A percentile compares a stretch with the other conserved stretches of the same genome.
Conservation (phyloP, 2,329 filamentous ascomycete genomes). For the Capronia coronata region DNA sequence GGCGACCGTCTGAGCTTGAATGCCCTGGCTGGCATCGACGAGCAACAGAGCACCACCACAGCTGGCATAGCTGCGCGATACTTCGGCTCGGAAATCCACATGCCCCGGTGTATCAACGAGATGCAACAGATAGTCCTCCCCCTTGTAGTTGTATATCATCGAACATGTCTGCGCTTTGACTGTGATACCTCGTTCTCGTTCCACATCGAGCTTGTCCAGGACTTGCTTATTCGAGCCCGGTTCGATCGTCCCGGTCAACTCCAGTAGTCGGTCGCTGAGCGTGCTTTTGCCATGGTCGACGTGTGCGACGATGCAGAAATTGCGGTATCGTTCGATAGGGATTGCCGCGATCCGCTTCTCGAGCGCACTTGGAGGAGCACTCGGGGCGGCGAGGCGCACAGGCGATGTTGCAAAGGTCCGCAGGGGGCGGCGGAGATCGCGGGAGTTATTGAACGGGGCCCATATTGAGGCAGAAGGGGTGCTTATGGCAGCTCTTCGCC, state of each 20-base stretch:
- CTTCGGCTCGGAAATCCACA: constrained; percentile 95
- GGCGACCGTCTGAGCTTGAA: constrained; percentile 95
- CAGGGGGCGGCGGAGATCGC: constrained; percentile 10
- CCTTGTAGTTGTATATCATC: constrained; percentile 87
- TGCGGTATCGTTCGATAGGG: constrained; percentile 57
- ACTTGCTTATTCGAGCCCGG: constrained; percentile 88
- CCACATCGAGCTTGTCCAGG: constrained; percentile 92
- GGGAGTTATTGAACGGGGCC: constrained; percentile 4
- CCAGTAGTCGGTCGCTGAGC: constrained; percentile 82
- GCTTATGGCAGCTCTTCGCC: constrained; percentile 26
- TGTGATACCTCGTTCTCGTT: constrained; percentile 91
- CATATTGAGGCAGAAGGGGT: constrained; percentile 19
- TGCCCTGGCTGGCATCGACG: constrained; percentile 91
- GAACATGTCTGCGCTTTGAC: constrained; percentile 98
- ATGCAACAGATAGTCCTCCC: constrained; percentile 85
- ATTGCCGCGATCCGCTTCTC: constrained; percentile 51
- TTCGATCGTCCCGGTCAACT: constrained; percentile 88
- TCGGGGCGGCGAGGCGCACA: constrained; percentile 24
- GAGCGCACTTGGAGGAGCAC: constrained; percentile 43
- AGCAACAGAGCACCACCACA: constrained; percentile 88
- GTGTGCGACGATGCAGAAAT: constrained; percentile 98
- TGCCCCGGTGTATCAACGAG: constrained; percentile 95
- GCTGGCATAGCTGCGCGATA: constrained; percentile 89
- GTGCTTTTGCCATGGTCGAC: constrained; percentile 99
- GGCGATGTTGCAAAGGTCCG: constrained; percentile 31